phyloP scores from a whole-genome alignment of 768 basidiomycete genomes.

The Russula sp. region DNA sequence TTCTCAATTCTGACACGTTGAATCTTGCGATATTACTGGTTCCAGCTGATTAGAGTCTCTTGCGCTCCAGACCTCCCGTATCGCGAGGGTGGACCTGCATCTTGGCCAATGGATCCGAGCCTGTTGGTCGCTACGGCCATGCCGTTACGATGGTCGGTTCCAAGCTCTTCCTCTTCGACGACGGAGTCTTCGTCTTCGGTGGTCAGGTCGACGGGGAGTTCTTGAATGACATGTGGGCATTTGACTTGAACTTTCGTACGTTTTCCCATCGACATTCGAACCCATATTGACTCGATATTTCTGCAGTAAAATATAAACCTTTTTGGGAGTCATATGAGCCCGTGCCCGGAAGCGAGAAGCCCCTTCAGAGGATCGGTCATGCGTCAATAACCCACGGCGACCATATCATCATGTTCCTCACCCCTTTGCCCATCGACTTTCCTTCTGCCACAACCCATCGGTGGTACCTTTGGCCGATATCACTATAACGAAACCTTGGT shows the following conservation, averaged over 20 bases:
- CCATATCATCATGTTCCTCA: conserved; percentile 29
- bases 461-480: conserved; percentile 97
- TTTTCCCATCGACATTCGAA: conserved; percentile 18
- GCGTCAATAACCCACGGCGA: conserved; percentile 80
- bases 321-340: conserved; percentile 81
- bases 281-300: conserved; percentile 17
- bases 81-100: conserved; percentile 95
- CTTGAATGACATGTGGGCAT: conserved; percentile 92
- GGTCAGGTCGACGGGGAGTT: conserved; percentile 96
- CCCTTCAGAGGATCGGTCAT: conserved; percentile 89
- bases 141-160: conserved; percentile 90
- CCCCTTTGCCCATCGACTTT: conserved; percentile 26
- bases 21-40: conserved; percentile 5
- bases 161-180: no score
- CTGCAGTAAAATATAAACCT: conserved; percentile 73
- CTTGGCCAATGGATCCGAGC: conserved; percentile 68
- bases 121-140: conserved; percentile 92
- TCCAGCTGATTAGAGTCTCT: not conserved
- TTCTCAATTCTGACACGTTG: conserved; percentile 84
- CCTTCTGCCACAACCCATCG: conserved; percentile 43
- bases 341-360: conserved; percentile 50
- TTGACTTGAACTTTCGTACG: conserved; percentile 92
- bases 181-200: conserved; percentile 94
- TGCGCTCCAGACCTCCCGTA: conserved; percentile 54
- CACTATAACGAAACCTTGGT: conserved; percentile 99